Base-by-base conservation (phyloP, 352 stramenopile species). In the Saprolegnia parasitica region DNA sequence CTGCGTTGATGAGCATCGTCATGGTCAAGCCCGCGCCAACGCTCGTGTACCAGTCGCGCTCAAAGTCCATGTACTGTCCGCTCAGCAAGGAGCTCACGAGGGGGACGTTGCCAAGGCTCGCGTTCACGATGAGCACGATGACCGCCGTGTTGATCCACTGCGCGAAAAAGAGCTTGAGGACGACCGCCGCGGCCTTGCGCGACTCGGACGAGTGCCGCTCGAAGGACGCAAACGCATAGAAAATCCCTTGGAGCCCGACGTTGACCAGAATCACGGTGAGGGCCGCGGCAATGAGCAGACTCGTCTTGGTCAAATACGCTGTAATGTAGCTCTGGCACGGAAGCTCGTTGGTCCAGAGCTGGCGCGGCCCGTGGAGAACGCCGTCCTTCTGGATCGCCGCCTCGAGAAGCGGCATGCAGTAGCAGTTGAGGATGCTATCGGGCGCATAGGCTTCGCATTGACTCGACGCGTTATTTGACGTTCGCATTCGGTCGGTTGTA, bases 11-110 rank as follows among this genome's bases (percentile, higher is more conserved):
- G 50, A 92, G 71, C 87, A 95, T 96, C 6, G 86, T 93, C 75
- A 84, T 89, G 0, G 87, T 90, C 68, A 96, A 86, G 35, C 83
- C 86, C 74, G 93, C 90, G 40, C 87, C 87, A n/a, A 96, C 87
- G 5, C 76, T 91, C 15, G 84, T 83, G 73, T 94, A 96, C 87
- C 87, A 96, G 6, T 89, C 79, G 45, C 86, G 86, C 63, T 93
- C 80, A 72, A 96, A 94, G 68, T 95, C 87, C 3, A 29, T 75
- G 71, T 83, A 56, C 32, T 47, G 16, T 23, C 61, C 61, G 5
- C 35, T 23, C 6, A 67, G 32, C 18, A 67, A 21, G 5, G 40
- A 56, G 11, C 16, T n/a, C 0, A 82, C 55, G 9, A 92, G 29
- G 0, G 84, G 83, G 9, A 88, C 64, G 0, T 61, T 57, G 1